A percentile compares a stretch with the other conserved stretches of the same genome.
phyloP scores from a whole-genome alignment of 208 protist species.

The Phytomonas francai region DNA sequence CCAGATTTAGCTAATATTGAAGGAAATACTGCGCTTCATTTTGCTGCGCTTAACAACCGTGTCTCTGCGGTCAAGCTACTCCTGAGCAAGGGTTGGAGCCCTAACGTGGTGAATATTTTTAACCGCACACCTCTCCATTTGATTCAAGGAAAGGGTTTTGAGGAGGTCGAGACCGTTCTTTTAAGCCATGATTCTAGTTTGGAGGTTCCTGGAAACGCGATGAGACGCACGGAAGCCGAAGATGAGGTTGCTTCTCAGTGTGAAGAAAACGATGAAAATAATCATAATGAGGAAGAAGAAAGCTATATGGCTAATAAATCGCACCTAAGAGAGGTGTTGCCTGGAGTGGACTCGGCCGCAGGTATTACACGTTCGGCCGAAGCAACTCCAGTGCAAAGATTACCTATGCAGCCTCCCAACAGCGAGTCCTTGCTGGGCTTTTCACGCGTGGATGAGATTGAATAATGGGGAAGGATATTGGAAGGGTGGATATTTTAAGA shows the following conservation, averaged over 20 bases:
- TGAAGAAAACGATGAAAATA: conserved; percentile 4
- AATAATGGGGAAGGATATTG: not conserved
- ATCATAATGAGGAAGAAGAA: not conserved
- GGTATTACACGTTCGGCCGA: not conserved
- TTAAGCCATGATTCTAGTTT: conserved; percentile 59
- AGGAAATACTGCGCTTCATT: conserved; percentile 84
- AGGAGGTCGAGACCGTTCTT: conserved; percentile 80
- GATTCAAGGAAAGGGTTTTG: conserved; percentile 73
- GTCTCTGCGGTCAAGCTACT: conserved; percentile 50
- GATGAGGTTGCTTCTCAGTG: not conserved
- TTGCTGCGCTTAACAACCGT: conserved; percentile 84
- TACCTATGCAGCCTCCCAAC: not conserved
- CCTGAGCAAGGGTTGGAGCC: conserved; percentile 48
- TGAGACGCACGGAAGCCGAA: not conserved
- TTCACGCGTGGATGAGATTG: not conserved
- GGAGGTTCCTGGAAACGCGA: conserved; percentile 15
- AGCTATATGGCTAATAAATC: not conserved
- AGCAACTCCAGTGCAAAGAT: not conserved
- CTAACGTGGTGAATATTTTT: conserved; percentile 45
- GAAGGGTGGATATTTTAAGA: not conserved
- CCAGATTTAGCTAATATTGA: conserved; percentile 68
- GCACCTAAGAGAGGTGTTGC: not conserved
- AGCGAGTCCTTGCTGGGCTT: not conserved
- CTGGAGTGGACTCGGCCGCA: not conserved
- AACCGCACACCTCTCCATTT: conserved; percentile 63